These are phyloP conservation scores for Russula sp. DNA, from an alignment of 768 basidiomycete species.

Conservation along the genomic window DNA sequence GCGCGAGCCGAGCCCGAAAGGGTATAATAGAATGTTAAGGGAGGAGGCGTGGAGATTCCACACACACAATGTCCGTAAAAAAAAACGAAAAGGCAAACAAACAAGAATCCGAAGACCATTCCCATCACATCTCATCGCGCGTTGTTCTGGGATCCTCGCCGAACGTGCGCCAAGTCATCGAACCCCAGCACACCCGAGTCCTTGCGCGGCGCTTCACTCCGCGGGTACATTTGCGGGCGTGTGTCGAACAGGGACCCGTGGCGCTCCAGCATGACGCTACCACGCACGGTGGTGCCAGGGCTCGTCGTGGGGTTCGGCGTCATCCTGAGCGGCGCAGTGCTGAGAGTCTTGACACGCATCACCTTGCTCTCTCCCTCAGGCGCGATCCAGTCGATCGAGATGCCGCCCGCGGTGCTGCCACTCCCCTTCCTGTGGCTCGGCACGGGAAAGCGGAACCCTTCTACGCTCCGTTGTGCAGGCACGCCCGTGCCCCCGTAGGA, in stretches of 20 bases:
- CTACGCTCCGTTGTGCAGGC: neutral
- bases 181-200: constrained; percentile 10
- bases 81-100: too few species aligned
- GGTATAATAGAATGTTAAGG: too few species aligned
- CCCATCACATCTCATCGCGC: too few species aligned
- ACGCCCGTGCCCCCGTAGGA: neutral
- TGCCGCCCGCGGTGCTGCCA: neutral
- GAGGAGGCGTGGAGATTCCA: too few species aligned
- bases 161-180: constrained; percentile 10
- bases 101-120: too few species aligned
- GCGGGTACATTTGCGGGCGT: neutral
- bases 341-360: constrained; percentile 2
- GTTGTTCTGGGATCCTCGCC: neutral
- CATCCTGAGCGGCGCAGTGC: neutral
- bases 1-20: too few species aligned
- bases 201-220: neutral
- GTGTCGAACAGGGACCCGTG: neutral
- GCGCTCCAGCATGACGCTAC: constrained; percentile 15
- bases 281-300: neutral
- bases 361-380: neutral
- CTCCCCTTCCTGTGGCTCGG: neutral
- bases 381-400: constrained; percentile 17
- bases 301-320: constrained; percentile 8
- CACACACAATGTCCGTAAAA: too few species aligned
- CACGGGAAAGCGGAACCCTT: neutral